Percentiles rank a stretch among this genome's conserved stretches.
Evolutionary conservation across 1,284 basidiomycete genomes (phyloP).

Genomic region (Cryptococcus deneoformans): DNA sequence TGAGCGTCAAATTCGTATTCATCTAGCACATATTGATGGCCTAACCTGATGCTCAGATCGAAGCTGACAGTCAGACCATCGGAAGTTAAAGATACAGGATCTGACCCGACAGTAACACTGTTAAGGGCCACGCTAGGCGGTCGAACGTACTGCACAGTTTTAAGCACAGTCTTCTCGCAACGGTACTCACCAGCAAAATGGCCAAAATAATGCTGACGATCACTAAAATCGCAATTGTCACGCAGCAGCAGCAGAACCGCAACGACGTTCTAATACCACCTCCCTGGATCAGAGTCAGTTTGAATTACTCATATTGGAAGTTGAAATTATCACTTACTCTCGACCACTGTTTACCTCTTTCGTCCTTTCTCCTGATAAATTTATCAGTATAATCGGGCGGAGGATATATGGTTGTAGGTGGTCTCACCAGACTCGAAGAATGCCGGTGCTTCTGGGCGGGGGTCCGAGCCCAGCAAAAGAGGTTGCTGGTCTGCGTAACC

Average conservation of each 20-base stretch:
- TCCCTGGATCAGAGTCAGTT: constrained; percentile 26
- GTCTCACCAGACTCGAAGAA: constrained; percentile 44
- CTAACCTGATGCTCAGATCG: constrained; percentile 65
- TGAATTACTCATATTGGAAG: not conserved
- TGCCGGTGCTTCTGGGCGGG: constrained; percentile 48
- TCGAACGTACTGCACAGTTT: constrained; percentile 62
- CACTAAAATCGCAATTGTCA: constrained; percentile 51
- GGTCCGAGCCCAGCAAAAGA: constrained; percentile 42
- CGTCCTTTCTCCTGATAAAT: constrained; percentile 39
- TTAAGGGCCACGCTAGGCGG: constrained; percentile 72
- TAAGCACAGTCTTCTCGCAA: not conserved
- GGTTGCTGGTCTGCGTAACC: constrained; percentile 22
- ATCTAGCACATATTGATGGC: constrained; percentile 6
- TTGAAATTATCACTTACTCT: constrained; percentile 27
- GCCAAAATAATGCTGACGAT: constrained; percentile 67
- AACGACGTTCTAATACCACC: constrained; percentile 37
- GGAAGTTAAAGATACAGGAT: constrained; percentile 28
- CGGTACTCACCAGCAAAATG: constrained; percentile 62
- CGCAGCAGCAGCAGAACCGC: constrained; percentile 51
- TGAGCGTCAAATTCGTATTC: not conserved
- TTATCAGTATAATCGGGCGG: too few species aligned
- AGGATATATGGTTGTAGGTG: not conserved
- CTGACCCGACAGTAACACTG: constrained; percentile 52
- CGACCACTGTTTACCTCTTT: constrained; percentile 48
- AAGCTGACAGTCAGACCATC: constrained; percentile 63